Conservation (phyloP, 441 rosid genomes). For the Bruguiera hainesii region DNA sequence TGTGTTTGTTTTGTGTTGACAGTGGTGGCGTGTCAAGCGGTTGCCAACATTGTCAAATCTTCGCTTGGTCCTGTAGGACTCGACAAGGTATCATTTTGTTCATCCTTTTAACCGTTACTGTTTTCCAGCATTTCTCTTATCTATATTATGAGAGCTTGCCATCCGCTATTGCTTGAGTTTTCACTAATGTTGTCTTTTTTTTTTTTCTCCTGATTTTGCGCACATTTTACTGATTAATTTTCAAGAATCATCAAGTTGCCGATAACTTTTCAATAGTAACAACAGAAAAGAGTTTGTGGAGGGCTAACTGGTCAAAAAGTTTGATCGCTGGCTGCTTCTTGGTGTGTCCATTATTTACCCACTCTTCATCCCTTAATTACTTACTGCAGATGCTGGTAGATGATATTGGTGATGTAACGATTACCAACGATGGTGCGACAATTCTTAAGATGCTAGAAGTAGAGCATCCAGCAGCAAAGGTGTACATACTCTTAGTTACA, state of each 20-base stretch:
- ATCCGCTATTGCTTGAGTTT: too few species aligned
- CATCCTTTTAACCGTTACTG: not conserved
- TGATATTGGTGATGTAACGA: constrained; percentile 93
- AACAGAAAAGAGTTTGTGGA: too few species aligned
- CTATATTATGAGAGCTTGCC: not conserved
- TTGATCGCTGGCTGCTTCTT: too few species aligned
- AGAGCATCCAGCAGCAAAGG: constrained; percentile 99
- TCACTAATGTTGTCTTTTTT: too few species aligned
- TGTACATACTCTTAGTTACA: constrained; percentile 16
- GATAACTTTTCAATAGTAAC: too few species aligned
- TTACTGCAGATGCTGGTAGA: constrained; percentile 23
- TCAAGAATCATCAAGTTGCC: too few species aligned
- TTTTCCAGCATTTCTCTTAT: not conserved
- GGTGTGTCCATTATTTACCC: too few species aligned
- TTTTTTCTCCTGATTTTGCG: too few species aligned
- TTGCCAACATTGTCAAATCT: constrained; percentile 92
- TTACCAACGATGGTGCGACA: constrained; percentile 94
- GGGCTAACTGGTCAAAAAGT: too few species aligned
- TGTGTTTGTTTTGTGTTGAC: constrained; percentile 5
- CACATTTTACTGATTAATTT: too few species aligned
- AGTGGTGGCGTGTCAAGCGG: constrained; percentile 97
- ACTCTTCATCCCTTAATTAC: too few species aligned
- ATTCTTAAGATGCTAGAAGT: constrained; percentile 94
- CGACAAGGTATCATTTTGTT: constrained; percentile 60
- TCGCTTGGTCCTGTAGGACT: constrained; percentile 98